Base-by-base conservation (phyloP, 768 basidiomycete species). In the Suillus alpinus region DNA sequence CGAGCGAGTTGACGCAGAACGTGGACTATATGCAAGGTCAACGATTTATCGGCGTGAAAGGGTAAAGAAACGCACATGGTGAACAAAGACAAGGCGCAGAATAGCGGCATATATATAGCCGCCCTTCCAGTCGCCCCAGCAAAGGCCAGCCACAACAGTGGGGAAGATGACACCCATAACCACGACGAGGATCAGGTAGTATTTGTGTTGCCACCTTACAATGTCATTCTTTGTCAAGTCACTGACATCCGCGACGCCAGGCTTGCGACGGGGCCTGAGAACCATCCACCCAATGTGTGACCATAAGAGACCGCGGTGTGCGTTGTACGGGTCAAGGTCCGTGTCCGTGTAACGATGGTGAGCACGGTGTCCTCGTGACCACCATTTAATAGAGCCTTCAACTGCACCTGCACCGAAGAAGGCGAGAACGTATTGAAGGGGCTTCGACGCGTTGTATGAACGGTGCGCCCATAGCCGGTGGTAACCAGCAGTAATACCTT, bases 381-480 rank as follows among this genome's bases (percentile, higher is more conserved):
- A 98, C 97, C 97, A 98, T 74, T 93, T 91, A 78, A 99, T 96
- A 23, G 95, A 97, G 9, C 96, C 96, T 71, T 99, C 86, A 51
- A 96, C 90, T 5, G 96, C 95, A 52, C 97, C 96, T 1, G 94
- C 88, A 55, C 96, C 97, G 10, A 87, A 83, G 20, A 91, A 68
- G 29, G 95, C 92, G 52, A 98, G 85, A 64, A 84, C 77, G 70
- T 94, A 97, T 72, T 98, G 89, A 13, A 98, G 77, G 16, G 91
- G 88, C 61, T 82, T 81, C 4, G 90, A 87, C 40, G 96, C 97
- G 71, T 97, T 98, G 75, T 96, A 99, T 0, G 92, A 83, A 59
- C 97, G 86, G 71, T 99, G 97, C 10, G 97, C 92, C 95, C 95
- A 99, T 0, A 98, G 83, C 60, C 97, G 87, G 70, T 99, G 97